These are phyloP conservation scores for Conidiobolus incongruus DNA, from an alignment of 371 early-diverging fungal genomes.

Conservation along the genomic window DNA sequence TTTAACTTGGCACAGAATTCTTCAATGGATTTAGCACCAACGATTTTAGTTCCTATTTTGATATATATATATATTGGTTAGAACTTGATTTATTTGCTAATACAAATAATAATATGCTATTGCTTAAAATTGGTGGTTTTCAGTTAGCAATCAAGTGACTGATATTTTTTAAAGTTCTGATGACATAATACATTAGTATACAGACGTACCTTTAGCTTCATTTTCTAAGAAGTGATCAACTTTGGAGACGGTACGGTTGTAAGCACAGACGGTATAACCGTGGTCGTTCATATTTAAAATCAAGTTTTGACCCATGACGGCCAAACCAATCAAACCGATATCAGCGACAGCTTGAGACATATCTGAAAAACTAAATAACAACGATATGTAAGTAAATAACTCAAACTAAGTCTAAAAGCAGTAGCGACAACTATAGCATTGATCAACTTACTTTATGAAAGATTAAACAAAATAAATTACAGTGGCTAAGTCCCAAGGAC, in stretches of 20 bases:
- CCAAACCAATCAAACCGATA: conserved; percentile 98
- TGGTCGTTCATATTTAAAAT: conserved; percentile 96
- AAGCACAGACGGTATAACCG: conserved; percentile 81
- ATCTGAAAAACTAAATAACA: too few relatives aligned
- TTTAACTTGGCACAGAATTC: conserved; percentile 85
- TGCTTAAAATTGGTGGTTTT: background rate
- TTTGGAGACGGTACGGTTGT: conserved; percentile 92
- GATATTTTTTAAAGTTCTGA: too few relatives aligned
- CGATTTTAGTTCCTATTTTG: conserved; percentile 66
- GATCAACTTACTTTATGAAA: too few relatives aligned
- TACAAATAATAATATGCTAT: background rate
- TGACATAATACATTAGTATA: background rate
- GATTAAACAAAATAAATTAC: too few relatives aligned
- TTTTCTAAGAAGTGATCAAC: conserved; percentile 83
- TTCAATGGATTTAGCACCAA: conserved; percentile 82
- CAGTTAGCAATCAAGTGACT: background rate
- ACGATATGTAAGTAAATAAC: too few relatives aligned
- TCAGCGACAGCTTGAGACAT: conserved; percentile 36
- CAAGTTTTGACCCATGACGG: conserved; percentile 98
- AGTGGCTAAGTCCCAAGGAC: too few relatives aligned
- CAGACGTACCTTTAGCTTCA: conserved; percentile 75
- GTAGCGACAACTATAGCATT: too few relatives aligned
- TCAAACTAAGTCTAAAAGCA: too few relatives aligned
- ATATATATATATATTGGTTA: background rate
- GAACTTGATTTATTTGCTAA: too few relatives aligned